Evolutionary conservation across 2,329 filamentous ascomycete species (phyloP).

Genomic region (Aureobasidium sp.): DNA sequence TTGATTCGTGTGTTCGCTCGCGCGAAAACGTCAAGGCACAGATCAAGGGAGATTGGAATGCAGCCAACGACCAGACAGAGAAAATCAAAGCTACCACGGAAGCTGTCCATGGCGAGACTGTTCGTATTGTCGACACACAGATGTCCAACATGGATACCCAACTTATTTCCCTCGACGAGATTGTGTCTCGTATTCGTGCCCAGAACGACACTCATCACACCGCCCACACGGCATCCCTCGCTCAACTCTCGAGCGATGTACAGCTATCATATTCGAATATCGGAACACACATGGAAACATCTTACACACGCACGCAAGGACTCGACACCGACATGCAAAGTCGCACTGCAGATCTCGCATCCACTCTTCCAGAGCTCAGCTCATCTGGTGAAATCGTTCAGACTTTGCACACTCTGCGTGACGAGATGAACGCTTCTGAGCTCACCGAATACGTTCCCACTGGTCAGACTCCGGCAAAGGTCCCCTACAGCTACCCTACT

Average conservation of each 20-base stretch:
- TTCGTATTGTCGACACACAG: conserved; percentile 83
- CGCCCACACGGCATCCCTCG: conserved; percentile 58
- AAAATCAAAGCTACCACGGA: conserved; percentile 76
- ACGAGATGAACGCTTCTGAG: conserved; percentile 53
- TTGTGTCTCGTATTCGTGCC: conserved; percentile 70
- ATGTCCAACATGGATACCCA: conserved; percentile 80
- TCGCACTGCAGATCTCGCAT: conserved; percentile 50
- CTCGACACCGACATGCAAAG: conserved; percentile 60
- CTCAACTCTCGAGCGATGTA: conserved; percentile 57
- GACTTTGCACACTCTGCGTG: conserved; percentile 63
- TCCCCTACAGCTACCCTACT: conserved; percentile 71
- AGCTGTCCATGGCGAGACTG: conserved; percentile 82
- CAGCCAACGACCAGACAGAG: conserved; percentile 69
- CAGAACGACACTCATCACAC: conserved; percentile 74
- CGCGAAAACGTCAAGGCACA: conserved; percentile 70
- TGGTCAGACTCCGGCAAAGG: conserved; percentile 76
- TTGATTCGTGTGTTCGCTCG: conserved; percentile 63
- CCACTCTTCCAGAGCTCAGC: conserved; percentile 53
- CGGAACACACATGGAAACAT: conserved; percentile 59
- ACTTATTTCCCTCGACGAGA: conserved; percentile 83
- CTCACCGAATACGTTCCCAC: conserved; percentile 79
- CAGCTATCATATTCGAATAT: conserved; percentile 66
- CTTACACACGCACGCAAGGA: conserved; percentile 58
- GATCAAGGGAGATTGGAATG: conserved; percentile 79
- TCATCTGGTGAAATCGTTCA: conserved; percentile 50